These are phyloP conservation scores for Neoarthrinium moseri DNA, from an alignment of 2,329 filamentous ascomycete genomes.

Conservation along the genomic window DNA sequence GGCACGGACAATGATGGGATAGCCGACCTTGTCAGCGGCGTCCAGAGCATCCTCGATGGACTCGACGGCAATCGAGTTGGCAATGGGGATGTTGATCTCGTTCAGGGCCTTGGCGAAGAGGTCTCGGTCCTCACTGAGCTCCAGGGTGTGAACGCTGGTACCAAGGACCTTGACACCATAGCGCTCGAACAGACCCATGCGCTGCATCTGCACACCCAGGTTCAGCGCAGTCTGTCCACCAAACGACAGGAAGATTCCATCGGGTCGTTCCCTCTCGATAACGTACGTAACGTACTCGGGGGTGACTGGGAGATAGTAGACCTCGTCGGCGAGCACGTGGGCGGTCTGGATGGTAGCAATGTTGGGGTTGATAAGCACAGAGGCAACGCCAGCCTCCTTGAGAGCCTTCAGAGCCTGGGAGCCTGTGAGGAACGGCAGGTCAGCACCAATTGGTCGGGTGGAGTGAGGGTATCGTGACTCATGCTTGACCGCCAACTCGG, in stretches of 20 bases:
- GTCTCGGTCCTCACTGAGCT: conserved; percentile 94
- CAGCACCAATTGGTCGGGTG: conserved; percentile 14
- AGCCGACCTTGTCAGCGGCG: conserved; percentile 83
- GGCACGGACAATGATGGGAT: conserved; percentile 96
- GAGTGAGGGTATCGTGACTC: conserved; percentile 17
- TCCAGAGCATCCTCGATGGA: conserved; percentile 90
- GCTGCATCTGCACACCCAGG: conserved; percentile 95
- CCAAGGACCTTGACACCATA: conserved; percentile 95
- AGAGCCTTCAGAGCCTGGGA: conserved; percentile 95
- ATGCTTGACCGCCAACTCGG: conserved; percentile 16
- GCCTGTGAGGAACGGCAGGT: conserved; percentile 50
- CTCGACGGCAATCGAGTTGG: conserved; percentile 88
- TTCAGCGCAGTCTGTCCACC: conserved; percentile 97
- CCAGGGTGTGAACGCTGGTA: conserved; percentile 89
- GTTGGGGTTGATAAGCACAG: conserved; percentile 95
- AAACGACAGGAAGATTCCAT: conserved; percentile 96
- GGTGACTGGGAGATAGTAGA: conserved; percentile 97
- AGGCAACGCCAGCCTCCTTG: conserved; percentile 89
- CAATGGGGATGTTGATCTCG: conserved; percentile 96
- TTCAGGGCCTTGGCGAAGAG: conserved; percentile 93
- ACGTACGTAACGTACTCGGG: conserved; percentile 97
- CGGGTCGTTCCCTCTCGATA: conserved; percentile 91
- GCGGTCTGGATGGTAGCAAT: conserved; percentile 98
- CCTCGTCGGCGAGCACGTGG: conserved; percentile 92
- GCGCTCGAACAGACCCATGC: conserved; percentile 90